These are phyloP conservation scores for Cyathus striatus DNA, from an alignment of 768 basidiomycete species.

Conservation along the genomic window DNA sequence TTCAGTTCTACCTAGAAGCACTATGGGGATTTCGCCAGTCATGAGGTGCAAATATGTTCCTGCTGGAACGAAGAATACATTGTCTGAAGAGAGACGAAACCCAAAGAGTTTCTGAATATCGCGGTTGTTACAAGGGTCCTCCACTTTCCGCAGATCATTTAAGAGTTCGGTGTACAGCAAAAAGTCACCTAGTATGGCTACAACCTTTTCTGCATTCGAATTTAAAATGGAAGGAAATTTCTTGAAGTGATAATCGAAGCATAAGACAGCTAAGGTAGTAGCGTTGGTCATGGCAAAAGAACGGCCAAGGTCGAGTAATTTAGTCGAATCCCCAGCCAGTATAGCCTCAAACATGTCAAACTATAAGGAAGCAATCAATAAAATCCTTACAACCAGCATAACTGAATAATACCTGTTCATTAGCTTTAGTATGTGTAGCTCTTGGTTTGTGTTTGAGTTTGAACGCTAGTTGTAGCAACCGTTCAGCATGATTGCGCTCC, in stretches of 20 bases:
- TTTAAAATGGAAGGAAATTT: constrained; percentile 17
- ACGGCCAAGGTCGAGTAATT: constrained; percentile 25
- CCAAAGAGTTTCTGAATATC: constrained; percentile 28
- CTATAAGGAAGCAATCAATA: constrained; percentile 2
- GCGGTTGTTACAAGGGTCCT: constrained; percentile 17
- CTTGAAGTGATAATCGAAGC: constrained; percentile 36
- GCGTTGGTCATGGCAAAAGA: constrained; percentile 20
- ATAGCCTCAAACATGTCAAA: constrained; percentile 15
- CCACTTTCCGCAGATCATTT: constrained; percentile 16
- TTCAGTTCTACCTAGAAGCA: constrained; percentile 2
- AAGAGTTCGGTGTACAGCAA: constrained; percentile 26
- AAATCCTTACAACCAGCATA: no score
- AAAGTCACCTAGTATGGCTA: constrained; percentile 26
- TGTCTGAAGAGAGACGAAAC: constrained; percentile 18
- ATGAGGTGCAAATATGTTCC: constrained; percentile 18
- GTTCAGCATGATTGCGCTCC: no score
- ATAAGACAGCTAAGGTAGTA: constrained; percentile 30
- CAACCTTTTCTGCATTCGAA: constrained; percentile 17
- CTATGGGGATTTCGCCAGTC: not conserved
- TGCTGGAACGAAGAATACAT: constrained; percentile 18
- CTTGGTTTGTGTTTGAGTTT: no score
- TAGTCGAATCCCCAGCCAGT: constrained; percentile 8
- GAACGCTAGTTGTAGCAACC: no score
- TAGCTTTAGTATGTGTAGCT: no score
- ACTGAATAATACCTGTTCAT: no score